Percentiles rank a stretch among this genome's conserved stretches.
Conservation (phyloP, 2,329 filamentous ascomycete species). For the Colletotrichum truncatum region DNA sequence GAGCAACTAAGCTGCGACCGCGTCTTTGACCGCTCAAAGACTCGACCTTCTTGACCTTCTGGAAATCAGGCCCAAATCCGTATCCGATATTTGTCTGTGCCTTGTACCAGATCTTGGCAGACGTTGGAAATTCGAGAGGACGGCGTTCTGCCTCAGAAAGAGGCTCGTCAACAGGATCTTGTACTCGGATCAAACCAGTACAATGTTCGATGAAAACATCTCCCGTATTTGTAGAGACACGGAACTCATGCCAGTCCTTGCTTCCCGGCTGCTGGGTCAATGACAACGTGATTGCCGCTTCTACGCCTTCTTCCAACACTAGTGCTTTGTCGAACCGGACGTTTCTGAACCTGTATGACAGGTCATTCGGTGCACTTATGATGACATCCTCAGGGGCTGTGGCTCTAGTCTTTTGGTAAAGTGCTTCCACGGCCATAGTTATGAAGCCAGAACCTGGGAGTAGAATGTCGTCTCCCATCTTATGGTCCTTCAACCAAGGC, state of each 20-base stretch:
- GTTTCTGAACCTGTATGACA: not conserved
- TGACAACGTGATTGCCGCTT: not conserved
- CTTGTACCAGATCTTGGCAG: constrained; percentile 6
- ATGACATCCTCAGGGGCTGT: not conserved
- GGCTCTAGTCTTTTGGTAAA: not conserved
- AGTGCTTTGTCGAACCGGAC: not conserved
- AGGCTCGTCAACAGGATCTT: not conserved
- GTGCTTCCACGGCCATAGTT: constrained; percentile 22
- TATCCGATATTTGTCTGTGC: not conserved
- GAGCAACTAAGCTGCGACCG: not conserved
- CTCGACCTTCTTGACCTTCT: not conserved
- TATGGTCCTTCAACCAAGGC: constrained; percentile 53
- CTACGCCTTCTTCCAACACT: not conserved
- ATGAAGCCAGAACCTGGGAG: constrained; percentile 36
- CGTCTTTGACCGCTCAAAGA: not conserved
- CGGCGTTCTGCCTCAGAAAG: not conserved
- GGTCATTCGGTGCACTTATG: not conserved
- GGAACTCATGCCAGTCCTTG: constrained; percentile 13
- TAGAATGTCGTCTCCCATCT: constrained; percentile 51
- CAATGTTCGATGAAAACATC: not conserved
- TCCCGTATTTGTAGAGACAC: not conserved
- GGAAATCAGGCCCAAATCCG: not conserved
- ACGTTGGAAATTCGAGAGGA: not conserved
- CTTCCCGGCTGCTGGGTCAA: not conserved
- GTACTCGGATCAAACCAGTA: not conserved